Percentiles rank a stretch among this genome's conserved stretches.
Conservation (phyloP, 2,329 filamentous ascomycete genomes). For the Cyanodermella asteris region DNA sequence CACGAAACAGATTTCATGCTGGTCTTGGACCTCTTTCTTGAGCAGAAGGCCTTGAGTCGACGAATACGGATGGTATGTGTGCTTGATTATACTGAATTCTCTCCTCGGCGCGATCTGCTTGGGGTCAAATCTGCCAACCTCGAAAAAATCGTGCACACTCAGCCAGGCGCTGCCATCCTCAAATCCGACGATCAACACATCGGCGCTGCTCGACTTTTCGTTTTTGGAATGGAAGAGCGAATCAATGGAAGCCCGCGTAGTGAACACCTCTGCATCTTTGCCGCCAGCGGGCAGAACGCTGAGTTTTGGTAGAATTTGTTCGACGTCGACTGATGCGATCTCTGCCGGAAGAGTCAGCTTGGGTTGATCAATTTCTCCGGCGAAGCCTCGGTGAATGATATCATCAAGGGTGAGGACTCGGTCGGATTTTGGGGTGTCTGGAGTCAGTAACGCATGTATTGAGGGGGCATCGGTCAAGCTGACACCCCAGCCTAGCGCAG, state of each 20-base stretch:
- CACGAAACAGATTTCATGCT: conserved; percentile 34
- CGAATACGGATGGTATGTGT: conserved; percentile 49
- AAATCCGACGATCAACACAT: conserved; percentile 56
- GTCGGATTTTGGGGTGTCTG: conserved; percentile 10
- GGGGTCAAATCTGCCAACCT: conserved; percentile 45
- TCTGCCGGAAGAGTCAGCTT: conserved; percentile 43
- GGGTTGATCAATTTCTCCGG: conserved; percentile 14
- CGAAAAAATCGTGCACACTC: conserved; percentile 68
- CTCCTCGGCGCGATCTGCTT: conserved; percentile 19
- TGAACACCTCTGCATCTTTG: conserved; percentile 38
- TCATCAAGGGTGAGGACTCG: conserved; percentile 19
- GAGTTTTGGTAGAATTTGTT: conserved; percentile 53
- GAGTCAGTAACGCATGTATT: conserved; percentile 21
- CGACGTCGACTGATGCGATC: conserved; percentile 53
- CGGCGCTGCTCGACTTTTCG: conserved; percentile 47
- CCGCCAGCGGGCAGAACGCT: conserved; percentile 47
- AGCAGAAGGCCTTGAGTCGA: conserved; percentile 58
- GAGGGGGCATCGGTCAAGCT: conserved; percentile 31
- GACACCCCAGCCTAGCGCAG: conserved; percentile 30
- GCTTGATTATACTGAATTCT: conserved; percentile 27
- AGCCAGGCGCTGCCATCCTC: conserved; percentile 51
- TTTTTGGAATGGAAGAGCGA: conserved; percentile 43
- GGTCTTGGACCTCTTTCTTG: conserved; percentile 17
- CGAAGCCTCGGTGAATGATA: conserved; percentile 18
- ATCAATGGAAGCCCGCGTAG: conserved; percentile 45